These are phyloP conservation scores for Pochonia chlamydosporia DNA, from an alignment of 2,329 filamentous ascomycete genomes.

Conservation along the genomic window DNA sequence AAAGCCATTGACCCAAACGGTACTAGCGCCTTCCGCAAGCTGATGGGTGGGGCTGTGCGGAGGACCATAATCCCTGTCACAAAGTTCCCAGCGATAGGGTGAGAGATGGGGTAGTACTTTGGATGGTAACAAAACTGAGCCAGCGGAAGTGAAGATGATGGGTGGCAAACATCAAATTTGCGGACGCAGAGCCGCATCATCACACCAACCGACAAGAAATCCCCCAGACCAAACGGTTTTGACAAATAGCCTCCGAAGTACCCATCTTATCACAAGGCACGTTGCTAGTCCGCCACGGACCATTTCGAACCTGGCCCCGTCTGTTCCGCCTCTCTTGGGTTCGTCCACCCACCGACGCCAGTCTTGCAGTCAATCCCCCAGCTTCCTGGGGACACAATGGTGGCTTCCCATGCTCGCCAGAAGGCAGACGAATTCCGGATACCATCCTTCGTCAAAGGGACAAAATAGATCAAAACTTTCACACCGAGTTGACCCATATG, in stretches of 20 bases:
- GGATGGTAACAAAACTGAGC: not conserved
- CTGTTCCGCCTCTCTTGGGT: not conserved
- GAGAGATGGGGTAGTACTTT: not conserved
- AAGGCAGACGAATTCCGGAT: constrained; percentile 1
- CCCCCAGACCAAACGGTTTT: not conserved
- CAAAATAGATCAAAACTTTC: not conserved
- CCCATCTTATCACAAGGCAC: not conserved
- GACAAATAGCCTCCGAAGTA: not conserved
- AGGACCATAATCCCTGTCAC: constrained; percentile 13
- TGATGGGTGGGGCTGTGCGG: constrained; percentile 11
- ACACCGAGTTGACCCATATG: constrained; percentile 1
- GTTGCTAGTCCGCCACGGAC: not conserved
- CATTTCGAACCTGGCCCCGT: not conserved
- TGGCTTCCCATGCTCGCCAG: not conserved
- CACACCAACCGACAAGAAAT: not conserved
- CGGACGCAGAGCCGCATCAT: constrained; percentile 4
- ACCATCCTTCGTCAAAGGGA: not conserved
- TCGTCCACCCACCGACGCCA: too few relatives aligned
- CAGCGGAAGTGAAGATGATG: not conserved
- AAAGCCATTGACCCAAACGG: constrained; percentile 5
- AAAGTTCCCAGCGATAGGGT: not conserved
- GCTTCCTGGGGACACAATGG: too few relatives aligned
- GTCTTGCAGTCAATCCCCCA: not conserved
- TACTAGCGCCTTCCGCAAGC: constrained; percentile 11
- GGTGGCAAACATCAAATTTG: not conserved